Conservation (phyloP, 345 rosid species). For the Citrus australasica region DNA sequence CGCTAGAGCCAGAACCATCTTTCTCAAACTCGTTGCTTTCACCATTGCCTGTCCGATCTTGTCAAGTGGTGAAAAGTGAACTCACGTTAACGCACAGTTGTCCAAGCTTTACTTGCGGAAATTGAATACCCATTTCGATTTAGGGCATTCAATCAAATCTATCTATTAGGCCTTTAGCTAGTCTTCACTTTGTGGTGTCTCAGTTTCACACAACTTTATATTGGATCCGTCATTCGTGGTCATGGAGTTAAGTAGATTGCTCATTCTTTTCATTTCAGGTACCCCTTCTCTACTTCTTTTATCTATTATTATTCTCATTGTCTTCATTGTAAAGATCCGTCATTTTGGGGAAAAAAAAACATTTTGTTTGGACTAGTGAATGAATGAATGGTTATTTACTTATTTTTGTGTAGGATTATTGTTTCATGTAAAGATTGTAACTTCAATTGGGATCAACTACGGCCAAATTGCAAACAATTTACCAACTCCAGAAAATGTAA, state of each 20-base stretch:
- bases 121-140: not conserved
- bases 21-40: not conserved
- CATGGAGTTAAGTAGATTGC: conserved; percentile 13
- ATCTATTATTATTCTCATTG: too few species aligned
- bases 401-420: conserved; percentile 6
- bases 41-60: not conserved
- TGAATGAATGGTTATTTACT: not conserved
- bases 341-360: too few species aligned
- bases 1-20: not conserved
- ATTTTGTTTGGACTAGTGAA: too few species aligned
- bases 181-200: not conserved
- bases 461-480: conserved; percentile 90
- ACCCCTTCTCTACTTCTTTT: not conserved
- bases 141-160: too few species aligned
- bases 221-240: too few species aligned
- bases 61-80: not conserved
- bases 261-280: conserved; percentile 41
- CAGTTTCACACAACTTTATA: not conserved
- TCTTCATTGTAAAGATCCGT: too few species aligned
- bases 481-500: conserved; percentile 63
- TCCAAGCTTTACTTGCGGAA: not conserved
- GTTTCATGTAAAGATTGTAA: conserved; percentile 17
- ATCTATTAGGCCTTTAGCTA: too few species aligned
- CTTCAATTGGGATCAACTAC: conserved; percentile 80
- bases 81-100: not conserved